Base-by-base conservation (phyloP, 2,329 filamentous ascomycete genomes). In the Bisporella sp. region DNA sequence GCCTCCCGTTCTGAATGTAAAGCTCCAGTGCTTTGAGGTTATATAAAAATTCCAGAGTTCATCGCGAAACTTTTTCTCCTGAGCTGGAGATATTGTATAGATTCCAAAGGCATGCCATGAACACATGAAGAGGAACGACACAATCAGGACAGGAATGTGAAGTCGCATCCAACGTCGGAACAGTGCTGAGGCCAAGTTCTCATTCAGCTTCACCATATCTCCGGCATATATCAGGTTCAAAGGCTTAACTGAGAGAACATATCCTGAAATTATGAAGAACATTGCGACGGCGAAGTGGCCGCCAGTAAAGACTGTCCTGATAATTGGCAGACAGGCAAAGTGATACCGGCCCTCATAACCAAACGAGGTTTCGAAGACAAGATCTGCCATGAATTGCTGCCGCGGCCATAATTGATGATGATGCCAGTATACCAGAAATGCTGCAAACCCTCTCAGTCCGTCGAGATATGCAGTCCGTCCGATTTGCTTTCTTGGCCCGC, bases 21-120 rank as follows among this genome's bases (percentile, higher is more conserved):
- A 87, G 65, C 76, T 86, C 68, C 83, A 86, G 64, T 85, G 85
- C 62, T 86, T 87, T 62, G 79, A 71, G 62, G 86, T 79, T 53
- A 37, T 30, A 42, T 65, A 65, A 60, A 61, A 66, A 11, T 58
- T 55, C 57, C 57, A 61, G 7, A 63, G 12, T 47, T 62, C 61
- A 3, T 57, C 57, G 9, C 53, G 47, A 42, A 51, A 62, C 2
- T 51, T 62, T 6, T 40, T 28, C 42, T 62, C 39, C 37, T 55
- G 53, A 8, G 50, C 48, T 4, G 53, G 52, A 29, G 48, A 52
- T 12, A 49, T 49, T 0, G 57, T 61, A 54, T 54, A 63, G 28
- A 64, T 51, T 11, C 57, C 60, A 43, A 65, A 63, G 7, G 56
- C 39, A 40, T 65, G 61, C 53, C 57, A 62, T 9, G 52, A 51